A percentile compares a stretch with the other conserved stretches of the same genome.
phyloP scores from a whole-genome alignment of 2,329 filamentous ascomycete species.

The Cadophora malorum region DNA sequence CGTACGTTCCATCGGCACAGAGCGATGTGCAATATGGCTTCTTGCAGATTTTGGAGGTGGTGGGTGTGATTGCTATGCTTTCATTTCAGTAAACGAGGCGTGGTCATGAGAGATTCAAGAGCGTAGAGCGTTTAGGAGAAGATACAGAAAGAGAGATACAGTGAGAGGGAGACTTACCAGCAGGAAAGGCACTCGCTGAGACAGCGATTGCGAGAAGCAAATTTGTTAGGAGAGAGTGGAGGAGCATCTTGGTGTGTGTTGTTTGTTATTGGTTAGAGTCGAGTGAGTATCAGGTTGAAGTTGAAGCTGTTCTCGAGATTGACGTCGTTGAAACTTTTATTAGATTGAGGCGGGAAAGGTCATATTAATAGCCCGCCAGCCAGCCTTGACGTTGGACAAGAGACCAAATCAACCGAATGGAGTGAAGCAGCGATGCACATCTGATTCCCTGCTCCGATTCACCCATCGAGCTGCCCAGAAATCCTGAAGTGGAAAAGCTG shows the following conservation, averaged over 20 bases:
- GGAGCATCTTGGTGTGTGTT: not conserved
- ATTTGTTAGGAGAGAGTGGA: not conserved
- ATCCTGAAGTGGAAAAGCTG: not conserved
- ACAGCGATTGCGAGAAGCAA: not conserved
- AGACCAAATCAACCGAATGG: too few species aligned
- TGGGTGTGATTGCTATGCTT: not conserved
- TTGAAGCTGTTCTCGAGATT: too few species aligned
- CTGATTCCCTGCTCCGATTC: not conserved
- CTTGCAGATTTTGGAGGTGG: slow-evolving; percentile 7
- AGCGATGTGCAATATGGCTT: slow-evolving; percentile 6
- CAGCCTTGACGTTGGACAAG: too few species aligned
- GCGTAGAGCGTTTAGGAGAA: too few species aligned
- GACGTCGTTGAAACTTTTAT: not conserved
- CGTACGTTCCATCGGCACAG: slow-evolving; percentile 16
- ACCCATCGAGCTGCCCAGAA: not conserved
- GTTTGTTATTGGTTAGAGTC: too few species aligned
- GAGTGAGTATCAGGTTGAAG: too few species aligned
- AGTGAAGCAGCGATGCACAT: slow-evolving; percentile 12
- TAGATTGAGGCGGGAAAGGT: not conserved
- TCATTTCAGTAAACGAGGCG: not conserved
- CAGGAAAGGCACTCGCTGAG: slow-evolving; percentile 5
- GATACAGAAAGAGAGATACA: not conserved
- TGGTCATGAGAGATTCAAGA: too few species aligned
- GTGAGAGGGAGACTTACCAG: slow-evolving; percentile 3
- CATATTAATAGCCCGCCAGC: not conserved